phyloP scores from a whole-genome alignment of 1,284 basidiomycete genomes.

The Vanrija pseudolonga region DNA sequence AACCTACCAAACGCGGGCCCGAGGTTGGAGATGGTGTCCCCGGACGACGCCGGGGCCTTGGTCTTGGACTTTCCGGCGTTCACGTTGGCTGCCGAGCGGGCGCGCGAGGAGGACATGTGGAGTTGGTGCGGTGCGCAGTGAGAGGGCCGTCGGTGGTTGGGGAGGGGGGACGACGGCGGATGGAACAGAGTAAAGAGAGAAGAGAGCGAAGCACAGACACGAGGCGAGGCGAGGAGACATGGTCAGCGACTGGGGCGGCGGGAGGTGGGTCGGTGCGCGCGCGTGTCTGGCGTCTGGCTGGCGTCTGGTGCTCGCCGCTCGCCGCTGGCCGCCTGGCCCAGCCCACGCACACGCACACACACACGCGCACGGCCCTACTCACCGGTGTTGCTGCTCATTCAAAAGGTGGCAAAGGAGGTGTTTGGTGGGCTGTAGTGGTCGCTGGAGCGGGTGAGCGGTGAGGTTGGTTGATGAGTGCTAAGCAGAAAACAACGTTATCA shows the following conservation, averaged over 20 bases:
- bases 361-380: too few relatives aligned
- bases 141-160: conserved; percentile 6
- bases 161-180: not conserved
- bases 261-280: too few relatives aligned
- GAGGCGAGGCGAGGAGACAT: not conserved
- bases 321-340: too few relatives aligned
- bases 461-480: too few relatives aligned
- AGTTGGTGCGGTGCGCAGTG: conserved; percentile 11
- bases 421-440: too few relatives aligned
- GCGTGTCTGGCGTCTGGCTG: too few relatives aligned
- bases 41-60: conserved; percentile 32
- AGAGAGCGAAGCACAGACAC: not conserved
- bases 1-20: conserved; percentile 31
- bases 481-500: too few relatives aligned
- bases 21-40: conserved; percentile 57
- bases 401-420: conserved; percentile 1
- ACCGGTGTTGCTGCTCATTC: conserved; percentile 10
- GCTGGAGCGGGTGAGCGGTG: too few relatives aligned
- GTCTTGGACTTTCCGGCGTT: conserved; percentile 48
- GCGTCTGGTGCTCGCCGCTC: too few relatives aligned
- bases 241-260: not conserved
- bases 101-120: conserved; percentile 4
- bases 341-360: too few relatives aligned
- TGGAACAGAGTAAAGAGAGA: not conserved
- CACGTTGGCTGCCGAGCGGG: conserved; percentile 42